These are phyloP conservation scores for Pythium brachiatum DNA, from an alignment of 352 stramenopile genomes.

Conservation along the genomic window DNA sequence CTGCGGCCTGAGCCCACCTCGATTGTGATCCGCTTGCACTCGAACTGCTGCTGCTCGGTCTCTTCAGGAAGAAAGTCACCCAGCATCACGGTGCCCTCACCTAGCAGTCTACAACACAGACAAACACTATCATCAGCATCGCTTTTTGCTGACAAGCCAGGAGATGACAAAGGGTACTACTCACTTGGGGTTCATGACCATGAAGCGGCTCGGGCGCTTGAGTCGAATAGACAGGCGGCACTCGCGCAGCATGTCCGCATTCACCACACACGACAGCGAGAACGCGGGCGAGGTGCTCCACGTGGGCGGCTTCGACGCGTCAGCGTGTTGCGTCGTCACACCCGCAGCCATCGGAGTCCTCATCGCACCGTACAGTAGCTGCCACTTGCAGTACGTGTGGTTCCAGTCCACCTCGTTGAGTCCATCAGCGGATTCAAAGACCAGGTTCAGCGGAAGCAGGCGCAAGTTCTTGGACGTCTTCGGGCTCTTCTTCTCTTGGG, in stretches of 20 bases:
- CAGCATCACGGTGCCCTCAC: slow-evolving; percentile 15
- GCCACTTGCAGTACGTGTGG: slow-evolving; percentile 26
- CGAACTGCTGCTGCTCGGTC: slow-evolving; percentile 13
- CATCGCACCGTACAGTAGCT: slow-evolving; percentile 13
- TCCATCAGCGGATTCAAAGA: slow-evolving; percentile 1
- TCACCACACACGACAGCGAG: slow-evolving; percentile 9
- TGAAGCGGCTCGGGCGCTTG: slow-evolving; percentile 19
- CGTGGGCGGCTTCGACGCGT: slow-evolving; percentile 2
- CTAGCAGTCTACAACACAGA: slow-evolving; percentile 16
- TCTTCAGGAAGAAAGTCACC: slow-evolving; percentile 16
- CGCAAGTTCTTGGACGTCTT: background rate
- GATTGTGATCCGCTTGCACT: slow-evolving; percentile 21
- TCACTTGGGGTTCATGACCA: slow-evolving; percentile 21
- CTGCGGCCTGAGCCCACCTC: background rate
- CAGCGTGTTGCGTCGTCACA: slow-evolving; percentile 4
- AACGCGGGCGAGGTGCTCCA: slow-evolving; percentile 14
- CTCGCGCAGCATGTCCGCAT: slow-evolving; percentile 22
- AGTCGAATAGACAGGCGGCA: slow-evolving; percentile 14
- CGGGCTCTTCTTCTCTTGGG: background rate
- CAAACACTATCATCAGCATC: background rate
- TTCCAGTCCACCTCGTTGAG: slow-evolving; percentile 23
- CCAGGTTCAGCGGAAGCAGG: slow-evolving; percentile 7
- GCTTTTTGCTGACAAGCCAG: background rate
- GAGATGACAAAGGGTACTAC: background rate
- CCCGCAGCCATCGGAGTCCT: slow-evolving; percentile 8